Base-by-base conservation (phyloP, 176 grass and related monocot species). In the Ensete ventricosum region DNA sequence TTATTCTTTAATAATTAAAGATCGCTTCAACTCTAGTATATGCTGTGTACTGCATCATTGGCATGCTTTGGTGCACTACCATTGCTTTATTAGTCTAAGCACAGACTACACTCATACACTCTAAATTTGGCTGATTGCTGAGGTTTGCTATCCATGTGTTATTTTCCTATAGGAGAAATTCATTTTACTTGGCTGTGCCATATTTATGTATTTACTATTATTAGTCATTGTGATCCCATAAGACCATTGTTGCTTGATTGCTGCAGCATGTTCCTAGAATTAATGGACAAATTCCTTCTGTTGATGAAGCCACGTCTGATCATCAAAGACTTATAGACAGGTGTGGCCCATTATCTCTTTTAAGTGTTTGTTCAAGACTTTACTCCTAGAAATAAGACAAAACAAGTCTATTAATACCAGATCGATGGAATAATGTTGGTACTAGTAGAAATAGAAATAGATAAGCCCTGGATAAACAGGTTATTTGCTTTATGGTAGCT, bases 251-350 rank as follows among this genome's bases (percentile, higher is more conserved):
- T 67, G 9, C 60, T 53, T 80, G 19, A 12, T 19, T 64, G 81
- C 3, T 89, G 80, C 83, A 99, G 95, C 95, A 99, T 91, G 95
- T 99, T 54, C 95, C 95, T 82, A 91, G 75, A 93, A 94, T 99
- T 76, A 99, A 99, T 88, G 95, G 95, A 52, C 86, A 83, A 73
- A 99, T 99, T 84, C 95, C 95, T 83, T 91, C 95, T 64, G 12
- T 89, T 2, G 91, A 94, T 53, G 90, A 99, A 85, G 95, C 95
- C 76, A 94, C 82, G 67, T 87, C 92, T 78, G 95, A 99, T 82
- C 91, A 94, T 85, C 82, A 94, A 85, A 91, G 91, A 83, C 82
- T 74, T 80, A 80, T 60, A 73, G 73, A 91, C 69, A 83, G 89
- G 85, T 87, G 75, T 54, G 55, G 62, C 53, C 72, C 21, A 67